Base-by-base conservation (phyloP, 2,329 filamentous ascomycete species). In the Scedosporium apiospermum region DNA sequence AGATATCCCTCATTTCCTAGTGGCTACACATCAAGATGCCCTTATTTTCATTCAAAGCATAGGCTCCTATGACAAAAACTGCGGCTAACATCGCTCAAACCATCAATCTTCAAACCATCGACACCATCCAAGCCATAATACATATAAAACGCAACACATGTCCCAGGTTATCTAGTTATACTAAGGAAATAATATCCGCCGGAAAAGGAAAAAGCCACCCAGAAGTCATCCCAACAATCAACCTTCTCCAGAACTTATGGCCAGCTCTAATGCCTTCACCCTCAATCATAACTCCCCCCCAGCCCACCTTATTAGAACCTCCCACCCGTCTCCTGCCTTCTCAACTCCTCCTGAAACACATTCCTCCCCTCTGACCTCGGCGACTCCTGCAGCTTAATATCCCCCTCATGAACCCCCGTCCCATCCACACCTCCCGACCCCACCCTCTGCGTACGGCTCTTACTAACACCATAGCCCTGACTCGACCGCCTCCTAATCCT, bases 271-370 rank as follows among this genome's bases (percentile, higher is more conserved):
- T 38, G 51, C 51, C 51, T 23, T 7, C 18, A 27, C 2, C 2
- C n/a, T 9, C 6, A 3, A 2, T 34, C 30, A 9, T 7, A 1
- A 2, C 7, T 34, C 30, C 30, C 30, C 30, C 30, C 6, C 6
- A 34, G 10, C 10, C 34, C 9, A 38, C 34, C 10, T 12, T 12
- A 3, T 27, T 16, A 55, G 23, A 55, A 30, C 51, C 51, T 55
- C 3, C 51, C 51, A 14, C 67, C 66, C 27, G 66, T 62, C 60
- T 71, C 70, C 67, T 76, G 74, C 63, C 74, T 67, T 65, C 67
- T 66, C 34, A 76, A 63, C 67, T 76, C 74, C 62, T 74, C 72
- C 49, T 73, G 68, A 63, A 76, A 76, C n/a, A 74, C 69, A 41
- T 75, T 75, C 30, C 63, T 63, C 46, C 69, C 69, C 7, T 23